Conservation (phyloP, 2,329 filamentous ascomycete genomes). For the Diaporthe sp. region DNA sequence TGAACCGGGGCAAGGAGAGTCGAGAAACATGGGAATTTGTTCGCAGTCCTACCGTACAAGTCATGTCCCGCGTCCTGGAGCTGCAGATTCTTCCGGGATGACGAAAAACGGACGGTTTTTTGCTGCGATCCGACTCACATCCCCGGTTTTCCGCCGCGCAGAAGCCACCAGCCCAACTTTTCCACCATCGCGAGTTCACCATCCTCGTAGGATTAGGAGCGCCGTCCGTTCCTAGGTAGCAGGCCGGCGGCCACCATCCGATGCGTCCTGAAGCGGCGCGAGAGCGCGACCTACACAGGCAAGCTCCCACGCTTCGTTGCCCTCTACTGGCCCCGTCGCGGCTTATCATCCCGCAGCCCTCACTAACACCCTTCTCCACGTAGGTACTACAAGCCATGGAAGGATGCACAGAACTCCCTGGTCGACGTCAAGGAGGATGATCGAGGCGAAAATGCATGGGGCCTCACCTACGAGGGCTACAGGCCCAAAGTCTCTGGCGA, state of each 20-base stretch:
- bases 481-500: slow-evolving; percentile 52
- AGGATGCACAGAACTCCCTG: slow-evolving; percentile 35
- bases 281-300: slow-evolving; percentile 38
- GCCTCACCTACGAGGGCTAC: slow-evolving; percentile 48
- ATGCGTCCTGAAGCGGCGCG: slow-evolving; percentile 39
- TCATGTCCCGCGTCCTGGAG: slow-evolving; percentile 1
- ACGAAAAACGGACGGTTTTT: background rate
- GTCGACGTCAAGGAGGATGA: slow-evolving; percentile 11
- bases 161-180: background rate
- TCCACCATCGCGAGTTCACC: slow-evolving; percentile 4
- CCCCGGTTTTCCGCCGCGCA: slow-evolving; percentile 1
- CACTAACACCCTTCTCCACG: background rate
- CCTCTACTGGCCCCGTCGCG: background rate
- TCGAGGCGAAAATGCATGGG: slow-evolving; percentile 16
- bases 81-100: slow-evolving; percentile 22
- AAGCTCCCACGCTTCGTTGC: background rate
- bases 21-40: background rate
- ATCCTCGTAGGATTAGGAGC: slow-evolving; percentile 8
- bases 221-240: background rate
- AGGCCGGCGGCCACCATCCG: background rate
- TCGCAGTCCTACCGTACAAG: background rate
- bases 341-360: background rate
- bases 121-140: background rate
- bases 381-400: slow-evolving; percentile 41
- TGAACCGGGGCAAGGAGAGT: background rate